Evolutionary conservation across 1,284 basidiomycete genomes (phyloP).

Genomic region (Trametes pubescens): DNA sequence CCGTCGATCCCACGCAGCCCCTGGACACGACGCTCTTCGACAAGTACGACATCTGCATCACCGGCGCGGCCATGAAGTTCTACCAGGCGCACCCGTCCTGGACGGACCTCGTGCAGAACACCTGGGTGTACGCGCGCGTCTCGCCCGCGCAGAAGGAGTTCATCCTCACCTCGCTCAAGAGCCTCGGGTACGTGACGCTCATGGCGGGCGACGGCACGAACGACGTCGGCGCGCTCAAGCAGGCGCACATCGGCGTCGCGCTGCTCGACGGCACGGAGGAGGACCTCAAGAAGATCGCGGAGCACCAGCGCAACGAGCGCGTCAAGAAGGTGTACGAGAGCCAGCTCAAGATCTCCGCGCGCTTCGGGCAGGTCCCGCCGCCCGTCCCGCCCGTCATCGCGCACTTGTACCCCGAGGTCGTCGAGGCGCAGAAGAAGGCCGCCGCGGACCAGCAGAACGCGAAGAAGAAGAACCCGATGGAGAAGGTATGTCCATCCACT

Average conservation of each 20-base stretch:
- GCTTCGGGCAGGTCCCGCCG: constrained; percentile 92
- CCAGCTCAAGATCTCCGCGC: constrained; percentile 86
- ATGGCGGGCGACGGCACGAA: constrained; percentile 99
- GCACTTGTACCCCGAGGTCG: constrained; percentile 87
- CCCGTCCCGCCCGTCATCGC: constrained; percentile 87
- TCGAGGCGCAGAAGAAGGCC: constrained; percentile 87
- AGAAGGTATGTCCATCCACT: constrained; percentile 69
- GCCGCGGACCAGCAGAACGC: constrained; percentile 69
- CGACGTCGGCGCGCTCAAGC: constrained; percentile 95
- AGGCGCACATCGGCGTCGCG: constrained; percentile 95
- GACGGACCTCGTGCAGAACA: constrained; percentile 86
- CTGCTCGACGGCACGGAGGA: constrained; percentile 91
- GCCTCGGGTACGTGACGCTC: constrained; percentile 88
- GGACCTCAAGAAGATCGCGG: constrained; percentile 92
- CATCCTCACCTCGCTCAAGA: constrained; percentile 89
- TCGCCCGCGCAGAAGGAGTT: constrained; percentile 95
- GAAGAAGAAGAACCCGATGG: constrained; percentile 85
- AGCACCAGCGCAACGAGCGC: constrained; percentile 87
- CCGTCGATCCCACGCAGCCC: constrained; percentile 80
- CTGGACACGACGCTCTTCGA: constrained; percentile 82
- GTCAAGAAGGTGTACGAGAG: constrained; percentile 97
- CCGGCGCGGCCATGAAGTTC: constrained; percentile 90
- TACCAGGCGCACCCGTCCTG: constrained; percentile 73
- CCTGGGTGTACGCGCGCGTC: constrained; percentile 97
- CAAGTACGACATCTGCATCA: constrained; percentile 93